phyloP scores from a whole-genome alignment of 2,329 filamentous ascomycete species.

The Colletotrichum lindemuthianum region DNA sequence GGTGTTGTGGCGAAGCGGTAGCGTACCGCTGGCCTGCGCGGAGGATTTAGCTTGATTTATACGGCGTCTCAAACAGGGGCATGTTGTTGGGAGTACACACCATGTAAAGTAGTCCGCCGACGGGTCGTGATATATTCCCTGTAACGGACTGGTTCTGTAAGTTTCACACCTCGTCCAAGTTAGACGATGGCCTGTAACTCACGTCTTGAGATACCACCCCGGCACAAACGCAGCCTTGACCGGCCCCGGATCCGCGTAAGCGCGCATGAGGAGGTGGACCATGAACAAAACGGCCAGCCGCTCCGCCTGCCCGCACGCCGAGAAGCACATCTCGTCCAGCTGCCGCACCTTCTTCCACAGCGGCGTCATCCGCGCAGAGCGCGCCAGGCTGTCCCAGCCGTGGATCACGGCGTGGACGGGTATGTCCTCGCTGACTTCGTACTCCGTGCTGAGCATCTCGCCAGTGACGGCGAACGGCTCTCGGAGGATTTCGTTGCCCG shows the following conservation, averaged over 20 bases:
- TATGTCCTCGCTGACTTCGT: constrained; percentile 40
- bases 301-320: constrained; percentile 36
- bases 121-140: constrained; percentile 3
- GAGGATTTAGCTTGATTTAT: background rate
- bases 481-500: constrained; percentile 37
- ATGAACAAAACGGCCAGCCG: constrained; percentile 39
- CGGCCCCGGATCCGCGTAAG: constrained; percentile 41
- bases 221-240: constrained; percentile 3
- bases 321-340: constrained; percentile 41
- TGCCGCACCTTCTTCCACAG: constrained; percentile 41
- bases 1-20: constrained; percentile 43
- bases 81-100: background rate
- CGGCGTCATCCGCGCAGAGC: constrained; percentile 39
- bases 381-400: constrained; percentile 43
- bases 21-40: constrained; percentile 42
- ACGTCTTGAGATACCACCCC: constrained; percentile 25
- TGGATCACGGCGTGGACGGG: constrained; percentile 41
- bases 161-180: background rate
- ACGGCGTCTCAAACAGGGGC: no score
- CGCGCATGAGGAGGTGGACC: constrained; percentile 40
- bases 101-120: constrained; percentile 23
- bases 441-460: constrained; percentile 36
- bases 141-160: background rate
- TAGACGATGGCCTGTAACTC: background rate
- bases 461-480: constrained; percentile 28